A percentile compares a stretch with the other conserved stretches of the same genome.
phyloP scores from a whole-genome alignment of 805 yeast species.

The Scheffersomyces stipitis region DNA sequence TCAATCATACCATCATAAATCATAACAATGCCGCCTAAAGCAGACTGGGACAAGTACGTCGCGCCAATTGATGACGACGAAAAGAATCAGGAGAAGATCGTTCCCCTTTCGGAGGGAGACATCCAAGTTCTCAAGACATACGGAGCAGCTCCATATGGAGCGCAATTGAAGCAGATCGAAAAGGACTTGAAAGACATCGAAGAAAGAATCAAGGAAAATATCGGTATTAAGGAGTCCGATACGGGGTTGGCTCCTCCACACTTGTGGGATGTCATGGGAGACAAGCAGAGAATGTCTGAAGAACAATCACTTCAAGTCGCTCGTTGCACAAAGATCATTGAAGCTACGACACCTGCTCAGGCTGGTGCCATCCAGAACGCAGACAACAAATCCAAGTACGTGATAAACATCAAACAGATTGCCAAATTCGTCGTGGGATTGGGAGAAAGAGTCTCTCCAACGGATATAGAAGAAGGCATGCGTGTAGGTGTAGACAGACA shows the following conservation, averaged over 20 bases:
- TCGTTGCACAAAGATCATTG: slow-evolving; percentile 95
- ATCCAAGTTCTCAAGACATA: slow-evolving; percentile 96
- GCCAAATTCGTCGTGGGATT: slow-evolving; percentile 97
- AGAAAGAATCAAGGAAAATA: slow-evolving; percentile 85
- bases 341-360: slow-evolving; percentile 45
- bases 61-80: slow-evolving; percentile 77
- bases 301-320: slow-evolving; percentile 98
- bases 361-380: slow-evolving; percentile 49
- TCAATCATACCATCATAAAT: not conserved
- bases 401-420: slow-evolving; percentile 94
- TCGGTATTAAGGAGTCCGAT: slow-evolving; percentile 92
- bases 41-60: slow-evolving; percentile 96
- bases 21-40: slow-evolving; percentile 84
- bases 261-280: slow-evolving; percentile 97
- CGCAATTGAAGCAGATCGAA: slow-evolving; percentile 76
- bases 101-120: slow-evolving; percentile 92
- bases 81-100: slow-evolving; percentile 66
- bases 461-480: slow-evolving; percentile 99
- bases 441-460: slow-evolving; percentile 96
- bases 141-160: slow-evolving; percentile 96
- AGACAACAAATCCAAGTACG: slow-evolving; percentile 87
- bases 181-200: slow-evolving; percentile 84
- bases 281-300: slow-evolving; percentile 85
- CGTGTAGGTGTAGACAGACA: slow-evolving; percentile 98
- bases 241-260: slow-evolving; percentile 98